Base-by-base conservation (phyloP, 1,139 yeast species). In the Candida freyschussii region DNA sequence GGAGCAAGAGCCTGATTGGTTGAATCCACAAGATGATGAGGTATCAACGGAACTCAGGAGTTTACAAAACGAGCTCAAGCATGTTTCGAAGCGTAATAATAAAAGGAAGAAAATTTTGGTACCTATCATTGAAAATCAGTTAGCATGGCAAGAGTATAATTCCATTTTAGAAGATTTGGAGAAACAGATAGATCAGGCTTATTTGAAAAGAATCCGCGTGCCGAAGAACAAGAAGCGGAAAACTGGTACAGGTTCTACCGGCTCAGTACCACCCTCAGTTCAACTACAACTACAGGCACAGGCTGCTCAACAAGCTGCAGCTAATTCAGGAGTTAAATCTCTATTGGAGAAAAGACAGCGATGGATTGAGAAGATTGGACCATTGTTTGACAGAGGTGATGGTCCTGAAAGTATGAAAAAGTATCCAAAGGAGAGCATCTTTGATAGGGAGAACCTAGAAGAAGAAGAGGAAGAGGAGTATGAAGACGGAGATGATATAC, bases 121-220 rank as follows among this genome's bases (percentile, higher is more conserved):
- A 17, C 94, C 95, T 1, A 50, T 81, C 1, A 71, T 89, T n/a
- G 91, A 87, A 50, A 94, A 84, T 41, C 95, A 85, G 50, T 69
- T 93, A 50, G 96, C 97, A 17, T 91, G 91, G 75, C 96, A 91
- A 56, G 98, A 93, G 56, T 93, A 86, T 55, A 67, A 79, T 36
- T 83, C 93, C 11, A 87, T 93, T 35, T 60, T 89, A 41, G 97
- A 91, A 37, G 97, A 91, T 54, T 67, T 93, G 47, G 96, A 93
- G 56, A 91, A 89, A 55, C 98, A 93, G 59, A 91, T 91, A 17
- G 98, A 93, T 56, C 97, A 86, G 58, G 91, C 95, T 10, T 91
- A 87, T 54, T 65, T 83, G 48, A 84, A 89, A 57, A 69, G 96
- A 39, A 72, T 84, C 40, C 76, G 89, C 48, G 86, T 79, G n/a